Base-by-base conservation (phyloP, 2,329 filamentous ascomycete species). In the Arthroderma uncinatum region DNA sequence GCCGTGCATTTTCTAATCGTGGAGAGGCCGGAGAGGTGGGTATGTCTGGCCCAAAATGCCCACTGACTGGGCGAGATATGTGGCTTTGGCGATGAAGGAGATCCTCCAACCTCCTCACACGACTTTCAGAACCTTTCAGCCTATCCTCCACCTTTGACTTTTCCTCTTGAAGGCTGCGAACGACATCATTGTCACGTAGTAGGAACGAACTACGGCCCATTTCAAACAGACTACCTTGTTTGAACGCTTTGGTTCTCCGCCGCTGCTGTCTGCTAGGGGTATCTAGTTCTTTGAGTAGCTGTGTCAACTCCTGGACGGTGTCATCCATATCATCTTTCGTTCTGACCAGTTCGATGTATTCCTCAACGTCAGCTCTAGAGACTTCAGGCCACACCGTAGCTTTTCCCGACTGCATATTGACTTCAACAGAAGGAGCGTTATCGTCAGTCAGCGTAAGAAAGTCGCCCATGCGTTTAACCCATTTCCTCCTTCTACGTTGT, bases 151-250 rank as follows among this genome's bases (percentile, higher is more conserved):
- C 71, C 64, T 83, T 87, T 1, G 76, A 71, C 65, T 95, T 96
- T 59, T 95, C 90, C 14, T 89, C 87, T 68, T 87, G 87, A n/a
- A 97, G 71, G 62, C 77, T 86, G 67, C 79, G 80, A 34, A 87
- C 79, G 60, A 91, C 76, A 61, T 96, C 91, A 65, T 95, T 89
- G n/a, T 89, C 90, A 39, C 89, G 84, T 12, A 95, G 81, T 65
- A 95, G 74, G 8, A 96, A 79, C 1, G 89, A 92, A 62, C 88
- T 94, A 65, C 86, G 83, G n/a, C 89, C 89, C 60, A 96, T 80
- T 68, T 97, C 93, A 65, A 96, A 90, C 37, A 97, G 81, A 67
- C 93, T 97, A 14, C 93, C 93, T 67, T 94, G 93, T 68, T 96
- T 96, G 76, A 98, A 97, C 4, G 89, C 90, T 69, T 92, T 95